phyloP scores from a whole-genome alignment of 2,329 filamentous ascomycete species.

The Lasiodiplodia sp. region DNA sequence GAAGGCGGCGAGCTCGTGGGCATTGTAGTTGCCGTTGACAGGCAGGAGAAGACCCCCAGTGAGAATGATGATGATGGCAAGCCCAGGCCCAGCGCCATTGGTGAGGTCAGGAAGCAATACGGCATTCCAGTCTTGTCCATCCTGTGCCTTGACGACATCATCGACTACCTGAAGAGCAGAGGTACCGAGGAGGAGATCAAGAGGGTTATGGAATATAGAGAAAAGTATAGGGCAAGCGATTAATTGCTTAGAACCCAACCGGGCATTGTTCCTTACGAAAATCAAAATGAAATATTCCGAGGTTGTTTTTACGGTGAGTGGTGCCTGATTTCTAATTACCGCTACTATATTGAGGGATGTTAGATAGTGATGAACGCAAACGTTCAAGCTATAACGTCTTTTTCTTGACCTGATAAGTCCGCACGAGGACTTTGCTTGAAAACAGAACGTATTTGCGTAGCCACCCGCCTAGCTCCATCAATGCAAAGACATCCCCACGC shows the following conservation, averaged over 20 bases:
- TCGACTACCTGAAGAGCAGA: constrained; percentile 53
- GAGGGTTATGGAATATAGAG: constrained; percentile 49
- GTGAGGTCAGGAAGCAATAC: constrained; percentile 82
- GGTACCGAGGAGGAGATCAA: constrained; percentile 56
- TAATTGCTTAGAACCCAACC: constrained; percentile 29
- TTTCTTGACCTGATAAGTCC: constrained; percentile 22
- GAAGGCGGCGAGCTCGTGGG: constrained; percentile 87
- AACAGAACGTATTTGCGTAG: background rate
- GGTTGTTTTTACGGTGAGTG: background rate
- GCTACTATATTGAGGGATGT: too few relatives aligned
- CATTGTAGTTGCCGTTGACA: constrained; percentile 87
- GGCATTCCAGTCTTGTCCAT: constrained; percentile 85
- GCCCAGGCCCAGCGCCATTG: constrained; percentile 80
- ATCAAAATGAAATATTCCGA: background rate
- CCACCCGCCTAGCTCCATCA: background rate
- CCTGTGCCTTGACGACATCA: constrained; percentile 81
- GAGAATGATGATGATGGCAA: constrained; percentile 68
- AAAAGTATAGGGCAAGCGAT: constrained; percentile 50
- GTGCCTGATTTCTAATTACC: too few relatives aligned
- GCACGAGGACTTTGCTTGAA: background rate
- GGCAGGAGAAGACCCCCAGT: constrained; percentile 80
- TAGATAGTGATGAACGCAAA: too few relatives aligned
- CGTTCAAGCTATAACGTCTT: too few relatives aligned
- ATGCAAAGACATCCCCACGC: background rate
- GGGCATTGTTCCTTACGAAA: background rate